phyloP scores from a whole-genome alignment of 306 rosid genomes.

The Prunus salicina region DNA sequence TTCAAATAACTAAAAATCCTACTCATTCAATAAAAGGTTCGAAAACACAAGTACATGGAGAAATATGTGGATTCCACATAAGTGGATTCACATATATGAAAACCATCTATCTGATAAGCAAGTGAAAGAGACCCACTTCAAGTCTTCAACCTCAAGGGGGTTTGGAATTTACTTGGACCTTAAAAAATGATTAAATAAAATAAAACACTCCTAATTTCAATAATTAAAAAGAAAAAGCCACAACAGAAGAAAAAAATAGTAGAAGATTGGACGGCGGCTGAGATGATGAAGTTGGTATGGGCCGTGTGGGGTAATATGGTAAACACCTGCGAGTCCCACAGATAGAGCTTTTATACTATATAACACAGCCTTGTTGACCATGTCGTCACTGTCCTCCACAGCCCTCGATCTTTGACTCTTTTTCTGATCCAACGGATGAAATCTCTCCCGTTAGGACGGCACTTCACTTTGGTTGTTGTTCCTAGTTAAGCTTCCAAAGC shows the following conservation, averaged over 20 bases:
- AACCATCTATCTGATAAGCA: conserved; percentile 9
- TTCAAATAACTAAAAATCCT: too few species aligned
- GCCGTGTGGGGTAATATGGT: conserved; percentile 10
- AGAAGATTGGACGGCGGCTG: not conserved
- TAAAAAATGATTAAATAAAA: not conserved
- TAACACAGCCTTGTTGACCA: conserved; percentile 29
- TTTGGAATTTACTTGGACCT: not conserved
- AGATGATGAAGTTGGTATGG: conserved; percentile 15
- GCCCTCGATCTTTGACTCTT: conserved; percentile 35
- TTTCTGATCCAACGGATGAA: conserved; percentile 34
- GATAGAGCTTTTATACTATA: not conserved
- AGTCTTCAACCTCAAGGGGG: not conserved
- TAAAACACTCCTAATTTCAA: not conserved
- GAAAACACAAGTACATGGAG: too few species aligned
- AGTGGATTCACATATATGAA: not conserved
- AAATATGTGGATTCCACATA: not conserved
- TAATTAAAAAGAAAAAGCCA: not conserved
- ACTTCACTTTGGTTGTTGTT: conserved; percentile 22
- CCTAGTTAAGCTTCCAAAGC: conserved; percentile 17
- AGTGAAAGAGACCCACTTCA: not conserved
- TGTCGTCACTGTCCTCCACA: conserved; percentile 28
- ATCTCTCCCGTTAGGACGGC: conserved; percentile 46
- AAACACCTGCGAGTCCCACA: not conserved
- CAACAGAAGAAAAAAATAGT: not conserved
- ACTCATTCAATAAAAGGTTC: too few species aligned